Evolutionary conservation across 2,329 filamentous ascomycete genomes (phyloP), one percentile per base, ranked within the genome.

Genomic region (Xylaria sp.): DNA sequence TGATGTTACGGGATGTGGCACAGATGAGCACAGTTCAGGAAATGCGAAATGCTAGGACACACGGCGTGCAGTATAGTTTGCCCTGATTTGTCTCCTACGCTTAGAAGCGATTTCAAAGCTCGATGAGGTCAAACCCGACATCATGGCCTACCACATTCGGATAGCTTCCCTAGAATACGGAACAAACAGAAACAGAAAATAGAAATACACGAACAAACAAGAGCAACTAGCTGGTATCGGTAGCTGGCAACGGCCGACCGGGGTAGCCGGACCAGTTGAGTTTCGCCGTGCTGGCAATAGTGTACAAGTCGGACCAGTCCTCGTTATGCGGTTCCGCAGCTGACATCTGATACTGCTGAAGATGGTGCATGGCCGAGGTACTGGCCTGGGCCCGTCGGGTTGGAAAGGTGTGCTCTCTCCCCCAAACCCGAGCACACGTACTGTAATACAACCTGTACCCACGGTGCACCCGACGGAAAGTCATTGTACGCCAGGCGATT

Each of bases 341-440:
- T 66, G 68, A 61, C 65, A 13, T 50, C 50, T 52, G 48, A 54
- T 37, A 41, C 55, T 18, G 51, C 20, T 50, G 44, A 56, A 59
- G 60, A 67, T 61, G 63, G 56, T 50, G 59, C 51, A 61, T 41
- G 51, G 55, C 23, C 39, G 34, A 51, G 52, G 60, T 37, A 37
- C 8, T 55, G 52, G 52, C 9, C 66, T 62, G 56, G 57, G 46
- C 48, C 69, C 67, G 50, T 58, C 48, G 61, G 51, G 64, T 67
- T 61, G 67, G 58, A 56, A 66, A 56, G 25, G 58, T 37, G 18
- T 60, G 23, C 20, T 37, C 41, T 37, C 41, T 56, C 48, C 34
- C 34, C 25, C 44, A 34, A 48, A n/a, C 39, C 51, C 56, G 48
- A 44, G 46, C 28, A 67, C 60, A 64, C 57, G n/a, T 37, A 44